A percentile compares a stretch with the other conserved stretches of the same genome.
Evolutionary conservation across 768 basidiomycete species (phyloP).

Genomic region (Pisolithus albus): DNA sequence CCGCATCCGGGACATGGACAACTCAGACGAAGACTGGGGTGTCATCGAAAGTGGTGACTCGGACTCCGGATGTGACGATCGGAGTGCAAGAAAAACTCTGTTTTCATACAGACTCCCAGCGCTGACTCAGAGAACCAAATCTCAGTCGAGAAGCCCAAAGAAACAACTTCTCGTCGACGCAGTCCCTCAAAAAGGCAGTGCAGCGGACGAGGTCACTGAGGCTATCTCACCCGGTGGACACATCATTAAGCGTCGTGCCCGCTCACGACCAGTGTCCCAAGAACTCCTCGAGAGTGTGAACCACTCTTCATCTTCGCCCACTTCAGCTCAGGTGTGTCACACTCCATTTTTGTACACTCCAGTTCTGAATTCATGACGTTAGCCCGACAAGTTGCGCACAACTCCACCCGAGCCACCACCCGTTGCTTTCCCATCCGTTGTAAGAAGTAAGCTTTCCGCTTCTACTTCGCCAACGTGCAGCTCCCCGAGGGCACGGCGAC

Average conservation of each 20-base stretch:
- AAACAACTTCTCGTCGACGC: conserved; percentile 17
- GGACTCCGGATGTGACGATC: conserved; percentile 43
- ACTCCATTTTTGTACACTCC: neutral
- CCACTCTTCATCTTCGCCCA: conserved; percentile 36
- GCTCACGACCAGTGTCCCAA: conserved; percentile 62
- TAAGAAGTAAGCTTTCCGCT: conserved; percentile 33
- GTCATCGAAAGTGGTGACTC: conserved; percentile 42
- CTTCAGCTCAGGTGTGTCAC: conserved; percentile 23
- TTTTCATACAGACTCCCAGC: conserved; percentile 24
- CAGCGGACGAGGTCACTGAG: conserved; percentile 54
- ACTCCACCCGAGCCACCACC: conserved; percentile 10
- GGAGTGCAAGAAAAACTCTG: conserved; percentile 27
- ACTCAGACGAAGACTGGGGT: conserved; percentile 40
- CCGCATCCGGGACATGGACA: conserved; percentile 49
- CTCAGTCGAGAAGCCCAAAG: conserved; percentile 24
- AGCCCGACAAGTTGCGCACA: conserved; percentile 13
- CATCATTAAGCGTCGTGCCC: conserved; percentile 66
- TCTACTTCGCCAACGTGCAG: conserved; percentile 40
- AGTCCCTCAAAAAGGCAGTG: conserved; percentile 35
- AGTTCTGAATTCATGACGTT: neutral
- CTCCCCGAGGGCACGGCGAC: conserved; percentile 50
- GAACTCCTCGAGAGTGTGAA: conserved; percentile 52
- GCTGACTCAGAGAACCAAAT: conserved; percentile 22
- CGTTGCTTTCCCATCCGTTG: conserved; percentile 33
- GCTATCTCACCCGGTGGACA: conserved; percentile 74